Base-by-base conservation (phyloP, 1,139 yeast species). In the Lodderomyces parapsilosis region DNA sequence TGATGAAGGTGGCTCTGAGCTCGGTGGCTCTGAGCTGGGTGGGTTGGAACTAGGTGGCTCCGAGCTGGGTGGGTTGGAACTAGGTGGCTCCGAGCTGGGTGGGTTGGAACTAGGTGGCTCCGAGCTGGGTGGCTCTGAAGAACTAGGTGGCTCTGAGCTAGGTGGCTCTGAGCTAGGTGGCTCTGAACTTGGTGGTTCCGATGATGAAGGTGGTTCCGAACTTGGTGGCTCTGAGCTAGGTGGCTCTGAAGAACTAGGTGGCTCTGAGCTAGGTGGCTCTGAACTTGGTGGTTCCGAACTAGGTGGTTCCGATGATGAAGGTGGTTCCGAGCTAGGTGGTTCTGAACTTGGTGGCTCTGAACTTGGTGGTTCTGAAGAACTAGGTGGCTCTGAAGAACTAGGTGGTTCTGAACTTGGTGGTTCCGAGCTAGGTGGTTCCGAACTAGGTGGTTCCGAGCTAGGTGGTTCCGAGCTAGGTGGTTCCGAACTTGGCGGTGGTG, bases 101-200 rank as follows among this genome's bases (percentile, higher is more conserved):
- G 40, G 41, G 20, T 7, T 37, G 9, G 41, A 25, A 19, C 23
- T 22, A 10, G 28, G 28, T 25, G 28, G 28, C 4, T 5, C n/a
- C 11, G 28, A 25, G n/a, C 25, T 24, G 3, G 39, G 17, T 17
- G 34, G 17, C n/a, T n/a, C n/a, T n/a, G n/a, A n/a, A n/a, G 28
- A n/a, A 4, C 13, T 8, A 11, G 28, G 28, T 24, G 24, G 8
- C 6, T 5, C 4, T 5, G 28, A 24, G 10, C 13, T 10, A 24
- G 28, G 28, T 24, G 28, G 28, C 13, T 24, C 28, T 13, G 31
- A 28, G 5, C 8, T 4, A 13, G 31, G 31, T 28, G 31, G 31
- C 17, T 28, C 31, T 13, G 31, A 28, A 24, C 28, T 24, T 3
- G 31, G 18, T n/a, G n/a, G n/a, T n/a, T n/a, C n/a, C n/a, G n/a